phyloP scores from a whole-genome alignment of 1,139 yeast genomes.

The Williopsis jadinii region DNA sequence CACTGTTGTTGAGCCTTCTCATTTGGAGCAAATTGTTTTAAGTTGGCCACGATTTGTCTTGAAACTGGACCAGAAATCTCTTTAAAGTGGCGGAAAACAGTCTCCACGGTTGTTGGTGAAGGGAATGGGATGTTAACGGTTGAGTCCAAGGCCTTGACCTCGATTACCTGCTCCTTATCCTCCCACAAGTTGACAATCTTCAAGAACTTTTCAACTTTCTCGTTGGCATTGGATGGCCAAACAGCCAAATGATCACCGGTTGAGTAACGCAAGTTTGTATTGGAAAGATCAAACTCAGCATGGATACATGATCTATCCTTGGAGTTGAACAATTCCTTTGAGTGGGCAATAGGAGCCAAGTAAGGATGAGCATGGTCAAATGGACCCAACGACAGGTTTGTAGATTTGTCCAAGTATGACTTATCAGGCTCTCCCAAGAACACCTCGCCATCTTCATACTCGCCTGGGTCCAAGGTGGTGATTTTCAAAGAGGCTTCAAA shows the following conservation, averaged over 20 bases:
- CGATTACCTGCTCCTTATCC: slow-evolving; percentile 50
- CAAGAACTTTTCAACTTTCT: slow-evolving; percentile 60
- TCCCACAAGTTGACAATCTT: slow-evolving; percentile 53
- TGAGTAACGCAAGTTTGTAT: slow-evolving; percentile 70
- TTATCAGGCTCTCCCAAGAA: slow-evolving; percentile 83
- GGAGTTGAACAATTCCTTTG: slow-evolving; percentile 68
- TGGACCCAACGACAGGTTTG: slow-evolving; percentile 59
- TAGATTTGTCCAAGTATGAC: slow-evolving; percentile 41
- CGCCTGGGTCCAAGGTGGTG: slow-evolving; percentile 26
- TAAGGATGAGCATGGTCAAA: slow-evolving; percentile 81
- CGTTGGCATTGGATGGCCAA: slow-evolving; percentile 87
- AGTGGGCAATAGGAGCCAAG: slow-evolving; percentile 54
- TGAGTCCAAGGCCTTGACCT: slow-evolving; percentile 66
- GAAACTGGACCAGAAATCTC: slow-evolving; percentile 94
- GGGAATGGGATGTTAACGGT: slow-evolving; percentile 79
- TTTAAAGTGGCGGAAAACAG: slow-evolving; percentile 78
- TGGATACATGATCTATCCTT: slow-evolving; percentile 75
- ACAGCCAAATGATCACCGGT: slow-evolving; percentile 96
- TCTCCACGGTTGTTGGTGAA: slow-evolving; percentile 83
- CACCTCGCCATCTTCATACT: slow-evolving; percentile 37
- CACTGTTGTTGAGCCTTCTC: slow-evolving; percentile 48
- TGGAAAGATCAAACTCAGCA: slow-evolving; percentile 77
- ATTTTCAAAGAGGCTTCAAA: slow-evolving; percentile 71
- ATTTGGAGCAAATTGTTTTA: slow-evolving; percentile 79
- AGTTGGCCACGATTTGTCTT: slow-evolving; percentile 73